Conservation (phyloP, 441 rosid species). For the Erodium chrysanthum region DNA sequence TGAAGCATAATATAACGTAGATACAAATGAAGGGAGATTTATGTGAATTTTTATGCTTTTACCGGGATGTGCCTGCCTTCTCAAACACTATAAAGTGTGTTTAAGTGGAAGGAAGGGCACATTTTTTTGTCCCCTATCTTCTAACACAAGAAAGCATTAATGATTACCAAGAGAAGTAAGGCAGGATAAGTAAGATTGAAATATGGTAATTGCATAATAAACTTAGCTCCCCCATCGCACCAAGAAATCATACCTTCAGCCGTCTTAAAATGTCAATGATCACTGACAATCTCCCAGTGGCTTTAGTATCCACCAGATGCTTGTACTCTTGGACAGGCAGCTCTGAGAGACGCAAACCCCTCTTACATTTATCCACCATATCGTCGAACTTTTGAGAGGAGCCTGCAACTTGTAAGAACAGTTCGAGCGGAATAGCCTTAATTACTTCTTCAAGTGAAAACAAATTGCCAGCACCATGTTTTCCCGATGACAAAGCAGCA, state of each 20-base stretch:
- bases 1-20: not conserved
- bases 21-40: not conserved
- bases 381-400: constrained; percentile 54
- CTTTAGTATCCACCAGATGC: constrained; percentile 63
- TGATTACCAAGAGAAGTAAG: not conserved
- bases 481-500: constrained; percentile 34
- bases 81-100: not conserved
- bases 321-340: constrained; percentile 63
- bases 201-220: not conserved
- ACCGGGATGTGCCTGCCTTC: not conserved
- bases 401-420: constrained; percentile 82
- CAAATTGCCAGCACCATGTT: constrained; percentile 34
- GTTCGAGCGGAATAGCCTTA: constrained; percentile 69
- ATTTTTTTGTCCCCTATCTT: not conserved
- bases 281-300: constrained; percentile 72
- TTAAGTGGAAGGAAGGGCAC: not conserved
- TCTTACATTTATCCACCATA: constrained; percentile 71
- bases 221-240: constrained; percentile 3
- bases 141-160: not conserved
- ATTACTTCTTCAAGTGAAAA: constrained; percentile 73
- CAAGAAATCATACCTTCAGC: constrained; percentile 51
- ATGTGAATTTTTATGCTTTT: not conserved
- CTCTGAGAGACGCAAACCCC: constrained; percentile 58
- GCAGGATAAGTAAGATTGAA: not conserved
- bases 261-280: constrained; percentile 74